A percentile compares a stretch with the other conserved stretches of the same genome.
phyloP scores from a whole-genome alignment of 2,329 filamentous ascomycete genomes.

The Tolypocladium guangdongense region DNA sequence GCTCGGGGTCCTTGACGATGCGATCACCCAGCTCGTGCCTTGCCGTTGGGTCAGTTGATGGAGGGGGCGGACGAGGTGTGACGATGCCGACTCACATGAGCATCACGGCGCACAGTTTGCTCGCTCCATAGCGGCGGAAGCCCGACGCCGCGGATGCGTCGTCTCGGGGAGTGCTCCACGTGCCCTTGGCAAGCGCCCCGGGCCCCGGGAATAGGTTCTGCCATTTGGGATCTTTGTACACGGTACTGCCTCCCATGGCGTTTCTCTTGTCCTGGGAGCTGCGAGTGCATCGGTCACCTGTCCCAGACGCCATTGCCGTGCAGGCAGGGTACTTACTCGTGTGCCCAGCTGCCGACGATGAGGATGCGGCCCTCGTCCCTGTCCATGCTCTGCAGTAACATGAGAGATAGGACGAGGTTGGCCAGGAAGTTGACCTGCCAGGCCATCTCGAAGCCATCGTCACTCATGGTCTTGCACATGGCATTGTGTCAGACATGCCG shows the following conservation, averaged over 20 bases:
- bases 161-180: conserved; percentile 20
- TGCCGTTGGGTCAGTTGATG: conserved; percentile 3
- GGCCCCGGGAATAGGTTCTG: conserved; percentile 17
- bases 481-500: neutral
- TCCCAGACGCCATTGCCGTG: neutral
- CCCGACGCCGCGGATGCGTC: conserved; percentile 15
- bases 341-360: conserved; percentile 19
- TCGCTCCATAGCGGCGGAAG: conserved; percentile 25
- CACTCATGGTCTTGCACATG: conserved; percentile 13
- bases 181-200: conserved; percentile 20
- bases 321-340: conserved; percentile 17
- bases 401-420: conserved; percentile 17
- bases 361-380: conserved; percentile 15
- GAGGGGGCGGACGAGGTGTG: neutral
- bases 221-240: conserved; percentile 13
- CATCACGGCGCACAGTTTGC: conserved; percentile 26
- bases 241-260: conserved; percentile 5
- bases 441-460: conserved; percentile 19
- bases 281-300: neutral
- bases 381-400: conserved; percentile 22
- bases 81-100: conserved; percentile 14
- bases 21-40: conserved; percentile 24
- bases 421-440: conserved; percentile 23
- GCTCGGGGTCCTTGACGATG: conserved; percentile 19
- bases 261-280: conserved; percentile 19